phyloP scores from a whole-genome alignment of 768 basidiomycete species.

The Tricholoma sp. region DNA sequence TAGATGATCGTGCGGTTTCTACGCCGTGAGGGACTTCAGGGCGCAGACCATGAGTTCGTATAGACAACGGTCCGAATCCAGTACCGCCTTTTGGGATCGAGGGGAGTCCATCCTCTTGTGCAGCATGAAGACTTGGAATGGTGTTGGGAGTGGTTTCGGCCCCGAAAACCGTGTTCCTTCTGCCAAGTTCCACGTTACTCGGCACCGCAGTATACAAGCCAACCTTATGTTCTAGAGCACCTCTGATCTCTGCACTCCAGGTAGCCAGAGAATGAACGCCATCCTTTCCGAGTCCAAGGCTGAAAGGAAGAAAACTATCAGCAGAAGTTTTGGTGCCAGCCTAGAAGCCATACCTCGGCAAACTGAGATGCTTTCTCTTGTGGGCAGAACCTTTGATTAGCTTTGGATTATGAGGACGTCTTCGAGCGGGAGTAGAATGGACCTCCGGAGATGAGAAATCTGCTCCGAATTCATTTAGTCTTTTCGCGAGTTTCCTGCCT shows the following conservation, averaged over 20 bases:
- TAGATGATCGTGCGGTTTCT: constrained; percentile 48
- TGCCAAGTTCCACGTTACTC: constrained; percentile 34
- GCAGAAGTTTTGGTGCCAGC: neutral
- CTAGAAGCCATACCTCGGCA: constrained; percentile 50
- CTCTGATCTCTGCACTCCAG: constrained; percentile 53
- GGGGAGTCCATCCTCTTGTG: constrained; percentile 34
- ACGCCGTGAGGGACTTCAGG: constrained; percentile 46
- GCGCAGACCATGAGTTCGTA: constrained; percentile 42
- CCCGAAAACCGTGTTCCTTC: constrained; percentile 45
- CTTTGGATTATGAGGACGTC: constrained; percentile 22
- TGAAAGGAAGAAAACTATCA: constrained; percentile 19
- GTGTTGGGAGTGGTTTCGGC: constrained; percentile 34
- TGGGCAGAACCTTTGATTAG: constrained; percentile 46
- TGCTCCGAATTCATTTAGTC: constrained; percentile 38
- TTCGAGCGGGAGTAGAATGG: constrained; percentile 57
- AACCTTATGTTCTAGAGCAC: constrained; percentile 39
- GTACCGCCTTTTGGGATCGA: constrained; percentile 4
- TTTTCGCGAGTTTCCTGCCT: constrained; percentile 28
- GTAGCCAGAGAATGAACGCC: constrained; percentile 43
- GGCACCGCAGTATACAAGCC: constrained; percentile 35
- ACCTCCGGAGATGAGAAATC: constrained; percentile 53
- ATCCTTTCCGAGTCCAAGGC: constrained; percentile 60
- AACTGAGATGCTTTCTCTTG: constrained; percentile 60
- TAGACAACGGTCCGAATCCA: constrained; percentile 30
- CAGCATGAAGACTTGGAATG: constrained; percentile 28